These are phyloP conservation scores for Linum lewisii DNA, from an alignment of 345 rosid genomes.

Conservation along the genomic window DNA sequence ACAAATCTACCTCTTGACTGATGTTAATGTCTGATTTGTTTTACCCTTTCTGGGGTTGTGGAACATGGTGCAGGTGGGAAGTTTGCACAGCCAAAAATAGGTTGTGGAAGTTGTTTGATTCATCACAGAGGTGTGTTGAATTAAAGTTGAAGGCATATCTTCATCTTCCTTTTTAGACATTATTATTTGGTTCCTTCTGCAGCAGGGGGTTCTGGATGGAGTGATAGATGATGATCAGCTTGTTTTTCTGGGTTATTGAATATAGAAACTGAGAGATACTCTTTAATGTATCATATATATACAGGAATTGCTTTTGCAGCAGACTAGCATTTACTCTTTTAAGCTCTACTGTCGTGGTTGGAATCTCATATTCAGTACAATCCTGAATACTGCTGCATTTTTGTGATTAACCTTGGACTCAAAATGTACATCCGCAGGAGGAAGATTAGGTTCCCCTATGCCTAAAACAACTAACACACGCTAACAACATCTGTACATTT, in stretches of 20 bases:
- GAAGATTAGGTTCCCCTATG: too few relatives aligned
- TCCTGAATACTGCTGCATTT: too few relatives aligned
- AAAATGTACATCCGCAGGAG: too few relatives aligned
- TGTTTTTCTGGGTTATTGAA: slow-evolving; percentile 34
- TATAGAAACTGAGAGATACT: slow-evolving; percentile 17
- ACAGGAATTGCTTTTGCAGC: too few relatives aligned
- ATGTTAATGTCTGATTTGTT: slow-evolving; percentile 11
- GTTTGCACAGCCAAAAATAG: slow-evolving; percentile 30
- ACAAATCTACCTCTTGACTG: too few relatives aligned
- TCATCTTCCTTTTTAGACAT: neutral
- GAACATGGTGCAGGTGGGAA: slow-evolving; percentile 56
- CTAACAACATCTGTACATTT: too few relatives aligned
- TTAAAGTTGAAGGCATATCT: slow-evolving; percentile 33
- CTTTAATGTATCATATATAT: too few relatives aligned
- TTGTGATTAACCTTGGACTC: too few relatives aligned
- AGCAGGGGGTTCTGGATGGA: slow-evolving; percentile 31
- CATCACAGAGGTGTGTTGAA: slow-evolving; percentile 48
- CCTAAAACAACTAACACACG: too few relatives aligned
- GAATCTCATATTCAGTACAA: too few relatives aligned
- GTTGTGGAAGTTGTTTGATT: slow-evolving; percentile 34
- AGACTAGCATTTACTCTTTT: too few relatives aligned
- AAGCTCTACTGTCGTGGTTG: too few relatives aligned
- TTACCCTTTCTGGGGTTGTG: slow-evolving; percentile 17
- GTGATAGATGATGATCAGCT: slow-evolving; percentile 27
- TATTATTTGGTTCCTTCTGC: slow-evolving; percentile 33